phyloP scores from a whole-genome alignment of 2,329 filamentous ascomycete genomes.

The Diaporthe sp. region DNA sequence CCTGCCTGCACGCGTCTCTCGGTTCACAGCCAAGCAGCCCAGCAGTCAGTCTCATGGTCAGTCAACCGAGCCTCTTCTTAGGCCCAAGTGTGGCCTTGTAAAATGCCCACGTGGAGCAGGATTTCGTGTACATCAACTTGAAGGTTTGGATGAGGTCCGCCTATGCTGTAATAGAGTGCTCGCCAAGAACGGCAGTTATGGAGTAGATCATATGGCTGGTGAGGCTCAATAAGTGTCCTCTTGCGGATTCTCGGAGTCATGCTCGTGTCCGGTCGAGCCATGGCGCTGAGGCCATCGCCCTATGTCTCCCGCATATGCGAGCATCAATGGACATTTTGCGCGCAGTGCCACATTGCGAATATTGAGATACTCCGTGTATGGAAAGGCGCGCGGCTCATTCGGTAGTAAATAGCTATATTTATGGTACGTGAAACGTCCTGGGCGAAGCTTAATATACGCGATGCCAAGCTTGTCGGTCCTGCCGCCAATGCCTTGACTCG shows the following conservation, averaged over 20 bases:
- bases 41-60: no score
- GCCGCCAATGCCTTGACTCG: slow-evolving; percentile 17
- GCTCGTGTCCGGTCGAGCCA: neutral
- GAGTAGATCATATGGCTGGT: neutral
- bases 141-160: neutral
- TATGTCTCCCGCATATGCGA: neutral
- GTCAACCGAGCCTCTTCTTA: no score
- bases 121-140: no score
- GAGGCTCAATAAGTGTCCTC: neutral
- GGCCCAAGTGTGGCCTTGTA: no score
- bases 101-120: no score
- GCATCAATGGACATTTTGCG: neutral
- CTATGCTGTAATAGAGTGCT: no score
- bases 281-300: neutral
- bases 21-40: no score
- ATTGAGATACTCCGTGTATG: neutral
- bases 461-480: slow-evolving; percentile 26
- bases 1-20: no score
- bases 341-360: neutral
- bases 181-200: neutral
- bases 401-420: neutral
- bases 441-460: slow-evolving; percentile 23
- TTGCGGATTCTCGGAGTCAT: neutral
- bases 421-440: slow-evolving; percentile 6
- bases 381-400: slow-evolving; percentile 13